Conservation (phyloP, 2,329 filamentous ascomycete species). For the Xylariaceae sp. region DNA sequence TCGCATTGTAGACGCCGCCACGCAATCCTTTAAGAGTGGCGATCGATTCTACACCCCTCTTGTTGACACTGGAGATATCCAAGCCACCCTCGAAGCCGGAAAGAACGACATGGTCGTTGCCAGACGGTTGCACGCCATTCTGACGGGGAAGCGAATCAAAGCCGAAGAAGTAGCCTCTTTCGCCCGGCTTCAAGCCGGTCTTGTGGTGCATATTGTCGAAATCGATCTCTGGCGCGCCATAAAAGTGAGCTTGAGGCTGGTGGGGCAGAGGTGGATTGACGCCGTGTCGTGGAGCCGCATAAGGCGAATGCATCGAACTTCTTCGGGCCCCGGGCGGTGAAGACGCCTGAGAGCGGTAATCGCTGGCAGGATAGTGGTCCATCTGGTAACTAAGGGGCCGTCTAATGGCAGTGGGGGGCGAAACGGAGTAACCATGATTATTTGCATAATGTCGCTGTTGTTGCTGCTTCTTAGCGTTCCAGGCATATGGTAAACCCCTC, state of each 20-base stretch:
- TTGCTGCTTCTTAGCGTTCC: slow-evolving; percentile 36
- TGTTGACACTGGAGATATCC: slow-evolving; percentile 68
- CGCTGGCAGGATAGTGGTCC: slow-evolving; percentile 36
- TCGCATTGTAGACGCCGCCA: slow-evolving; percentile 75
- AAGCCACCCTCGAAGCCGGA: slow-evolving; percentile 76
- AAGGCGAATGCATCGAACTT: slow-evolving; percentile 50
- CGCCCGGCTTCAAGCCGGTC: slow-evolving; percentile 56
- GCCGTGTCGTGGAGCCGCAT: slow-evolving; percentile 36
- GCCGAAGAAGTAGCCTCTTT: slow-evolving; percentile 71
- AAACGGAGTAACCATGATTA: slow-evolving; percentile 30
- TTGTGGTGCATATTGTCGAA: slow-evolving; percentile 43
- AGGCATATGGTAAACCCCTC: slow-evolving; percentile 30
- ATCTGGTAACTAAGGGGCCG: slow-evolving; percentile 40
- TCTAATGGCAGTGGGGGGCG: slow-evolving; percentile 30
- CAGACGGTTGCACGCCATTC: slow-evolving; percentile 33
- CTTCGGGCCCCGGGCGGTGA: slow-evolving; percentile 36
- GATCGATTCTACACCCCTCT: slow-evolving; percentile 63
- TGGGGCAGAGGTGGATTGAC: slow-evolving; percentile 54
- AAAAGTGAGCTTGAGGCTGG: slow-evolving; percentile 62
- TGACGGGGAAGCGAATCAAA: slow-evolving; percentile 65
- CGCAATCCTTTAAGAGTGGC: slow-evolving; percentile 69
- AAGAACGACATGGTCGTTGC: slow-evolving; percentile 61
- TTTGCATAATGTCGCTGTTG: slow-evolving; percentile 26
- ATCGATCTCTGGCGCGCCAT: slow-evolving; percentile 66
- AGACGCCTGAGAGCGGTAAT: slow-evolving; percentile 37